A percentile compares a stretch with the other conserved stretches of the same genome.
Conservation (phyloP, 2,329 filamentous ascomycete genomes). For the Paracoccidioides lutzii region DNA sequence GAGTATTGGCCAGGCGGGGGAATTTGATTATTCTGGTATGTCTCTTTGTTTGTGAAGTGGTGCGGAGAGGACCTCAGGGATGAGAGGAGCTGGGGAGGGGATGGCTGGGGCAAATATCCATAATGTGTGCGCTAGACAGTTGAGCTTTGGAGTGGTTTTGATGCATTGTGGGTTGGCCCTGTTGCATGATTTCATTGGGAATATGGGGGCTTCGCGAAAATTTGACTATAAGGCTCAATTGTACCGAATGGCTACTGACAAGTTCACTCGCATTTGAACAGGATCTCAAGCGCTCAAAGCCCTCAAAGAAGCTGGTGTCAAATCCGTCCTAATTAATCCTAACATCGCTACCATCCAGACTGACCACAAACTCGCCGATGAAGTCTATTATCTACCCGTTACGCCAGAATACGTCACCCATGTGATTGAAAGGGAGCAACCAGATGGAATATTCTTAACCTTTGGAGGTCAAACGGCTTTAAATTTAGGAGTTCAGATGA, state of each 20-base stretch:
- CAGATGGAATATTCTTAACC: conserved; percentile 92
- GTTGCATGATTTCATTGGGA: background rate
- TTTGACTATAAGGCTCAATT: background rate
- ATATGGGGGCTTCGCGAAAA: background rate
- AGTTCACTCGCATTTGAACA: conserved; percentile 27
- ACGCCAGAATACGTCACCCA: conserved; percentile 96
- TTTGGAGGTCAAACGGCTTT: conserved; percentile 96
- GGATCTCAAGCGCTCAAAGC: conserved; percentile 94
- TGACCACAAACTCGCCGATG: conserved; percentile 86
- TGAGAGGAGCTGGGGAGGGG: background rate
- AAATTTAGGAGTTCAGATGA: conserved; percentile 94
- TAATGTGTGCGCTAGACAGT: background rate
- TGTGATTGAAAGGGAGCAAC: conserved; percentile 90
- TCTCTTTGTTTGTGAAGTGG: conserved; percentile 13
- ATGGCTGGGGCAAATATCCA: background rate
- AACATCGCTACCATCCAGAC: conserved; percentile 99
- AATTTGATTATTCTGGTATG: conserved; percentile 96
- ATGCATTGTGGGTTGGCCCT: background rate
- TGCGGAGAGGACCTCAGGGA: no score
- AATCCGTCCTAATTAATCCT: conserved; percentile 89
- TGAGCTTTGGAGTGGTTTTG: background rate
- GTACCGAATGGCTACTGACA: background rate
- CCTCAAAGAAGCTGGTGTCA: conserved; percentile 83
- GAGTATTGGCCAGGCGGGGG: conserved; percentile 92
- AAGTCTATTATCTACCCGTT: conserved; percentile 96